These are phyloP conservation scores for Penicillium decumbens DNA, from an alignment of 2,329 filamentous ascomycete genomes.

Conservation along the genomic window DNA sequence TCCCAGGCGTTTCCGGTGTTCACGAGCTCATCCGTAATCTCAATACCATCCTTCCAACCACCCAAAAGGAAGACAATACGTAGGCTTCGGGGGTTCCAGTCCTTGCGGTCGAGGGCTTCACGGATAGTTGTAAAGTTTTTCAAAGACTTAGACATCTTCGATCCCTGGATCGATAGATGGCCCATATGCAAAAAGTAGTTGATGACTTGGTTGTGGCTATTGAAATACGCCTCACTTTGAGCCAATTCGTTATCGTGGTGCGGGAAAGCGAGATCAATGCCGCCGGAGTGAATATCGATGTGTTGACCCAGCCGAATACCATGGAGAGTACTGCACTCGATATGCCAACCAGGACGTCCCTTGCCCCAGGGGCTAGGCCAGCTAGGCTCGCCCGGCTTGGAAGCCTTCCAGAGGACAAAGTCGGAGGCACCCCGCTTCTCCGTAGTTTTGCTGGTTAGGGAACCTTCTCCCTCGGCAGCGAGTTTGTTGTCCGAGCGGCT, in stretches of 20 bases:
- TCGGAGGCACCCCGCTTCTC: constrained; percentile 74
- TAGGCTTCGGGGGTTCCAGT: constrained; percentile 74
- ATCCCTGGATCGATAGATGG: constrained; percentile 80
- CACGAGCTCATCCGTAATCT: constrained; percentile 80
- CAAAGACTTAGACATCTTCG: constrained; percentile 92
- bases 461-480: constrained; percentile 84
- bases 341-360: constrained; percentile 91
- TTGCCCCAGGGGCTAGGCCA: constrained; percentile 87
- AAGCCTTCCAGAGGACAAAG: constrained; percentile 91
- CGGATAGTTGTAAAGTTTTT: constrained; percentile 96
- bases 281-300: constrained; percentile 91
- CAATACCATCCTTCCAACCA: constrained; percentile 84
- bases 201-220: constrained; percentile 63
- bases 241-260: constrained; percentile 92
- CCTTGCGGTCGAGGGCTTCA: constrained; percentile 64
- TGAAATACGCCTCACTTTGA: constrained; percentile 79
- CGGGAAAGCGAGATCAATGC: constrained; percentile 84
- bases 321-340: constrained; percentile 84
- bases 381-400: constrained; percentile 83
- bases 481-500: constrained; percentile 77
- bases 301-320: constrained; percentile 69
- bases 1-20: constrained; percentile 74
- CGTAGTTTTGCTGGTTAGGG: constrained; percentile 56
- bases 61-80: constrained; percentile 84
- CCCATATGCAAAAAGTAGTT: constrained; percentile 97